Base-by-base conservation (phyloP, 768 basidiomycete genomes). In the Daedaleopsis nitida region DNA sequence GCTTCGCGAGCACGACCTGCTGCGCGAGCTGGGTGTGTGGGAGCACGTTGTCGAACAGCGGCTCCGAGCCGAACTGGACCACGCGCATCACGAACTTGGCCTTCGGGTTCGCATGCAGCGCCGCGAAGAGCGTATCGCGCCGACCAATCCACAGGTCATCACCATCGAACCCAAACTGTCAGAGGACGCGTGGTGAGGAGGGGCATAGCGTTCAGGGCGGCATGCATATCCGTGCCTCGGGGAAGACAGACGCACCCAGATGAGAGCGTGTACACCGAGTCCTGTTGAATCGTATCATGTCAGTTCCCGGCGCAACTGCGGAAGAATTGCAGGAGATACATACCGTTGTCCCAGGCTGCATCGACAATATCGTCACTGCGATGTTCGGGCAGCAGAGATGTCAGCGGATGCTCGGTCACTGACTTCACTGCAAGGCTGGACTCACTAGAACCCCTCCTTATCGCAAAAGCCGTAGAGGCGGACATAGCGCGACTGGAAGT, bases 191-290 rank as follows among this genome's bases (percentile, higher is more conserved):
- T 16, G 52, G 10, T 42, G 17, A 17, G 27, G 27, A 32, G 3
- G 27, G 27, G 27, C 27, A 7, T 3, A 32, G 27, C n/a, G n/a
- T 32, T 32, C 27, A 32, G 27, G 27, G 27, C 27, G 4, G 27
- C 27, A 32, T 32, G 27, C 27, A 7, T 32, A 7, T 12, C 10
- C 17, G 39, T 42, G 3, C 39, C 13, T 42, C 17, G 11, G 27
- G 17, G 17, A 12, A 42, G 11, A 13, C 13, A 11, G 10, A 42
- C 80, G 65, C 67, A 88, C 88, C 88, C 88, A 91, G 62, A 91
- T 84, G 23, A 90, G 74, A 17, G 87, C 86, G 63, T 91, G 88
- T 7, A 91, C 86, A 47, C 89, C 88, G 34, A 91, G 71, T n/a
- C 81, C 78, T 59, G 34, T 14, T 23, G 7, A 4, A 12, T 24